Base-by-base conservation (phyloP, 2,329 filamentous ascomycete species). In the Daldinia sp. region DNA sequence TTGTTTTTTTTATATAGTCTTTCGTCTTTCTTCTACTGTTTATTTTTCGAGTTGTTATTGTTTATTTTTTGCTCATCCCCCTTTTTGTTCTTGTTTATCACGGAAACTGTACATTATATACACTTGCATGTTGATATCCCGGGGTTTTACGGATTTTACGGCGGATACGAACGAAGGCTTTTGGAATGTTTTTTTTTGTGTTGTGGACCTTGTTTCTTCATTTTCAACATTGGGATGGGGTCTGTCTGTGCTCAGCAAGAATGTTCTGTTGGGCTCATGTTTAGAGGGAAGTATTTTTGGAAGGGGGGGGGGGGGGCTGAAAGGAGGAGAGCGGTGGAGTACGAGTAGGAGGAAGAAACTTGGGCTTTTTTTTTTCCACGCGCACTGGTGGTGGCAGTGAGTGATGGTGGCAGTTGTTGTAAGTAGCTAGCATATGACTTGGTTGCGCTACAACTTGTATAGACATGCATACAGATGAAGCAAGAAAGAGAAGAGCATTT, bases 351-450 rank as follows among this genome's bases (percentile, higher is more conserved):
- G 15, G 48, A 39, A 53, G 45, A 51, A 43, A 45, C 49, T 45
- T 45, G 27, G 47, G 29, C 11, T 25, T 34, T 50, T 50, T n/a
- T n/a, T n/a, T n/a, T n/a, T n/a, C n/a, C 21, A 13, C 3, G 7
- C 37, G 47, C 32, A 39, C n/a, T 32, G 15, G 39, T 41, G 15
- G 15, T 48, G 30, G 48, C 30, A 37, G 30, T 51, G 37, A 49
- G 47, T 23, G 49, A 27, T 47, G 37, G 50, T 45, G 15, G 34
- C 52, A 35, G 41, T 19, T 49, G 43, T 57, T 53, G 27, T 53
- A 64, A 57, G 43, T 58, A 61, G 55, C 55, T 55, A 47, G 61
- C 61, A 67, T 58, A 67, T 67, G 64, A 67, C 58, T 52, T 57
- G 47, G 41, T 27, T 54, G 58, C 58, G 45, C n/a, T 48, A 48